Base-by-base conservation (phyloP, 1,284 basidiomycete genomes). In the Ceratobasidium sp. region DNA sequence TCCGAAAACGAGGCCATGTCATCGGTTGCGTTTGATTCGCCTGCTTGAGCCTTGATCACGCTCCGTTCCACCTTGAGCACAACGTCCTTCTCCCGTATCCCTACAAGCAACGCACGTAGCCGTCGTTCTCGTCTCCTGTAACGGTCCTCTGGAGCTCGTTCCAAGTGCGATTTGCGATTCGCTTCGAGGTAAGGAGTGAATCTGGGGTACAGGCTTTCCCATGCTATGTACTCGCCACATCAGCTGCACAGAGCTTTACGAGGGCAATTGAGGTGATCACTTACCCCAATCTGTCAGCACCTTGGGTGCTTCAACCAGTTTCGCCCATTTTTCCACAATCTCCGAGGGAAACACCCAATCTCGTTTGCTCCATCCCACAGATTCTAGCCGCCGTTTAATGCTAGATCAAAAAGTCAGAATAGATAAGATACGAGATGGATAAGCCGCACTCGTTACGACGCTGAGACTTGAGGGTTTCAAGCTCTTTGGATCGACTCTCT, bases 391-490 rank as follows among this genome's bases (percentile, higher is more conserved):
- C 56, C 33, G 15, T 28, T 13, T 58, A 15, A 58, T 28, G 2
- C 56, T 58, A 11, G 15, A 17, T 8, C 3, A 11, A 33, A 6
- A n/a, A n/a, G n/a, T n/a, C n/a, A n/a, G n/a, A n/a, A n/a, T n/a
- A n/a, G n/a, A n/a, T n/a, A n/a, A n/a, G n/a, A n/a, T n/a, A n/a
- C n/a, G n/a, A n/a, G n/a, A n/a, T n/a, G n/a, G n/a, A n/a, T n/a
- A n/a, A n/a, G n/a, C n/a, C n/a, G n/a, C n/a, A 64, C 61, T 64
- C 61, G 15, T 42, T 26, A 8, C 61, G 61, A 1, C 61, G 61
- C 17, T 45, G 10, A n/a, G 10, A 5, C 26, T 45, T 64, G 7
- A 64, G 26, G 3, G 26, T 23, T 2, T 64, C 61, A n/a, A 64
- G 15, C 61, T 42, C 61, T 15, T 45, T 64, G 2, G 35, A 23